Percentiles rank a stretch among this genome's conserved stretches.
These are phyloP conservation scores for Groenewaldozyma sp. DNA, from an alignment of 1,139 yeast species.

Conservation along the genomic window DNA sequence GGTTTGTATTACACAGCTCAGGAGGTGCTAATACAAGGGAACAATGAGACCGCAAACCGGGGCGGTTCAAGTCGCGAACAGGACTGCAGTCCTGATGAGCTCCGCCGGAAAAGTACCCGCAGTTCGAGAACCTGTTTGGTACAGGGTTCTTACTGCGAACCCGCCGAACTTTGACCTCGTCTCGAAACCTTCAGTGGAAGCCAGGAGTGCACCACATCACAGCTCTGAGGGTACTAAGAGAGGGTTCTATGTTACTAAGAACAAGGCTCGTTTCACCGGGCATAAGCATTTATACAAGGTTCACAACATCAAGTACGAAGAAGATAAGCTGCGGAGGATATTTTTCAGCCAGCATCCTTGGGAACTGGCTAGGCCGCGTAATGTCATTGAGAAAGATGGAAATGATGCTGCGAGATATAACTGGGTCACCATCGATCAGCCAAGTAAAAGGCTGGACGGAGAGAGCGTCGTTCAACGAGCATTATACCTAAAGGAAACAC, in stretches of 20 bases:
- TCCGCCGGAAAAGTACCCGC: slow-evolving; percentile 22
- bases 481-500: slow-evolving; percentile 48
- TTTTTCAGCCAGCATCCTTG: slow-evolving; percentile 95
- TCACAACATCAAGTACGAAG: slow-evolving; percentile 59
- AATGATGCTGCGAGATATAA: slow-evolving; percentile 45
- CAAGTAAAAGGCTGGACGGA: slow-evolving; percentile 71
- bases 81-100: slow-evolving; percentile 1
- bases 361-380: slow-evolving; percentile 94
- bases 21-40: too few relatives aligned
- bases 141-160: slow-evolving; percentile 63
- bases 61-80: slow-evolving; percentile 2
- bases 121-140: slow-evolving; percentile 75
- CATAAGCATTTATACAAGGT: slow-evolving; percentile 40
- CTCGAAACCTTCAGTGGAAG: slow-evolving; percentile 27
- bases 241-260: slow-evolving; percentile 45
- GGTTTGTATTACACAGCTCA: too few relatives aligned
- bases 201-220: slow-evolving; percentile 30
- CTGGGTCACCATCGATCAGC: slow-evolving; percentile 74
- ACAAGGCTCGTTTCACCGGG: slow-evolving; percentile 24
- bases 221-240: slow-evolving; percentile 15
- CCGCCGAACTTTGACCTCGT: slow-evolving; percentile 64
- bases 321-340: slow-evolving; percentile 71
- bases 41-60: slow-evolving; percentile 2
- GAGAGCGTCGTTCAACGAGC: slow-evolving; percentile 94
- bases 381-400: slow-evolving; percentile 66